These are phyloP conservation scores for Ganoderma multipileum DNA, from an alignment of 1,284 basidiomycete genomes.

Conservation along the genomic window DNA sequence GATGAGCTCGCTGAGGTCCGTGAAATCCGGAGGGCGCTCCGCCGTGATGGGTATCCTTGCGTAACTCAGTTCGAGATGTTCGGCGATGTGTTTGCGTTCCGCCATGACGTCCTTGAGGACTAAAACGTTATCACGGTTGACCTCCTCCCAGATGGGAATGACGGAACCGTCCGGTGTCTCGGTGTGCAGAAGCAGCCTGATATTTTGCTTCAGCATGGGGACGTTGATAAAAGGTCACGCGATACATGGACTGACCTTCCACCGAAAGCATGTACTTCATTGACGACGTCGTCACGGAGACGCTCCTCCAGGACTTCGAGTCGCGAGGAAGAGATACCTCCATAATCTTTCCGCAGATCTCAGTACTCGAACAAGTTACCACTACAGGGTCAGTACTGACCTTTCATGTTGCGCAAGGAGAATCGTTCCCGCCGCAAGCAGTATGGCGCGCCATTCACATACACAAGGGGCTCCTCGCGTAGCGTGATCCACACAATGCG, in stretches of 20 bases:
- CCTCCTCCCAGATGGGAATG: constrained; percentile 96
- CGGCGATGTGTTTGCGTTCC: constrained; percentile 48
- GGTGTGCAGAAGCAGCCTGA: constrained; percentile 86
- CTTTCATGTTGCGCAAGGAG: constrained; percentile 88
- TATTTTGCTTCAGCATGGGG: neutral
- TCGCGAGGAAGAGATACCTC: constrained; percentile 89
- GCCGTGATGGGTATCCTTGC: constrained; percentile 92
- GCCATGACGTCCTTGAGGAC: constrained; percentile 94
- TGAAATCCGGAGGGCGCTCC: constrained; percentile 74
- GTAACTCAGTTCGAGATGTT: constrained; percentile 76
- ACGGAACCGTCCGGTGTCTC: constrained; percentile 91
- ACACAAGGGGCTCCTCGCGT: constrained; percentile 93
- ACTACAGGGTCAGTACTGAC: constrained; percentile 41
- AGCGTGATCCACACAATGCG: constrained; percentile 92
- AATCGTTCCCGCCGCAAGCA: constrained; percentile 82
- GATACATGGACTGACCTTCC: constrained; percentile 60
- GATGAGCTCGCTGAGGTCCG: constrained; percentile 79
- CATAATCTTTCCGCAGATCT: constrained; percentile 68
- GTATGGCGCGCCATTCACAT: constrained; percentile 89
- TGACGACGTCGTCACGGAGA: constrained; percentile 87
- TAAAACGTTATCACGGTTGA: constrained; percentile 77
- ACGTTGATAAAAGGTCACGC: neutral
- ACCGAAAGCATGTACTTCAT: constrained; percentile 85
- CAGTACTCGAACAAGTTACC: constrained; percentile 2
- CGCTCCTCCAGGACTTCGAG: constrained; percentile 93